Evolutionary conservation across 2,329 filamentous ascomycete species (phyloP).

Genomic region (Colletotrichum incanum): DNA sequence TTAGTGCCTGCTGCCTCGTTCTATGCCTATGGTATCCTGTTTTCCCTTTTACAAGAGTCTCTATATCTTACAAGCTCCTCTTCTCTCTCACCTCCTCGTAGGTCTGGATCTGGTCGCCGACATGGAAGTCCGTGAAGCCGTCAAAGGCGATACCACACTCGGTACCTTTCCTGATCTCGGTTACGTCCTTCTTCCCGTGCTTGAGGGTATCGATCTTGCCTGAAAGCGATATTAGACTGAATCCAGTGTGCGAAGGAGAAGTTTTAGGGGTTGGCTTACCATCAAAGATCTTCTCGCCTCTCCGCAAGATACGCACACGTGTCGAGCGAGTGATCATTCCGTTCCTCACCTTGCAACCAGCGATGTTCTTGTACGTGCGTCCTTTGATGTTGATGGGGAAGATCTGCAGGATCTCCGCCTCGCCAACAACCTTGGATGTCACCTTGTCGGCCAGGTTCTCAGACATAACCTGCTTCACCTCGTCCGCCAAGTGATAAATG

Average conservation of each 20-base stretch:
- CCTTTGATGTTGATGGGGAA: slow-evolving; percentile 89
- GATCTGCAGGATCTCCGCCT: slow-evolving; percentile 87
- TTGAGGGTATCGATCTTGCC: slow-evolving; percentile 87
- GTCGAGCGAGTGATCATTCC: slow-evolving; percentile 77
- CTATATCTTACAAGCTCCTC: slow-evolving; percentile 65
- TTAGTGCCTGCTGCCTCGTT: neutral
- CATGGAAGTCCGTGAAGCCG: slow-evolving; percentile 82
- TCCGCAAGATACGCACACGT: slow-evolving; percentile 80
- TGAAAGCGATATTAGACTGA: slow-evolving; percentile 54
- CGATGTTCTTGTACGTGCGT: slow-evolving; percentile 80
- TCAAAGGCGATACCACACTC: slow-evolving; percentile 94
- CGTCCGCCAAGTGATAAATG: slow-evolving; percentile 86
- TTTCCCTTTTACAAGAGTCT: slow-evolving; percentile 12
- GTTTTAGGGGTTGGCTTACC: slow-evolving; percentile 71
- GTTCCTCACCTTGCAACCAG: slow-evolving; percentile 90
- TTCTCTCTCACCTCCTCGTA: slow-evolving; percentile 86
- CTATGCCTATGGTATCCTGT: neutral
- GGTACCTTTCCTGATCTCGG: slow-evolving; percentile 90
- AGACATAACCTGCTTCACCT: slow-evolving; percentile 78
- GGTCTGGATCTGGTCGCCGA: slow-evolving; percentile 89
- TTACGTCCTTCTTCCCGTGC: slow-evolving; percentile 92
- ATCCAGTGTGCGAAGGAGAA: neutral
- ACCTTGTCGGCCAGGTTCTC: slow-evolving; percentile 78
- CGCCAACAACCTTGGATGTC: slow-evolving; percentile 81
- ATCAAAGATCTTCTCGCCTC: slow-evolving; percentile 81